Conservation (phyloP, 192 early-diverging fungal genomes). For the Mortierella hygrophila region DNA sequence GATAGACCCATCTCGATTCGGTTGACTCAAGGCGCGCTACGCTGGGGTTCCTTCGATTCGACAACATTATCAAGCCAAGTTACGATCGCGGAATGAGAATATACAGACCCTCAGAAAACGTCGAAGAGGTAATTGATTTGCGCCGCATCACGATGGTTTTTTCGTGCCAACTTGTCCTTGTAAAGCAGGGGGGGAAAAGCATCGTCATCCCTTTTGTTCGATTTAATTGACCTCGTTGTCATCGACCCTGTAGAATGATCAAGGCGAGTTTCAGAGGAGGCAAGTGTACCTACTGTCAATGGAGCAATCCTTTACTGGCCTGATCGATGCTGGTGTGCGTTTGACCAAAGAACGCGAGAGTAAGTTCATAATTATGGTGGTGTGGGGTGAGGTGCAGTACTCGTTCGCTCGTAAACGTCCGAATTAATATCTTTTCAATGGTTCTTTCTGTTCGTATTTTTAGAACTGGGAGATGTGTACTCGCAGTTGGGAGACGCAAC, state of each 20-base stretch:
- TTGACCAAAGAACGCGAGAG: conserved; percentile 52
- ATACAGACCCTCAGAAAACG: conserved; percentile 60
- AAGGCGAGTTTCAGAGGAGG: conserved; percentile 54
- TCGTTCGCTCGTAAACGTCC: not conserved
- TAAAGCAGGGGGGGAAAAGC: not conserved
- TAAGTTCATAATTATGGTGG: conserved; percentile 16
- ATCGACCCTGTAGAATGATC: conserved; percentile 45
- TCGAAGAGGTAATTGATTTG: conserved; percentile 58
- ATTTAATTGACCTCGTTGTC: conserved; percentile 31
- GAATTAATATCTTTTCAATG: not conserved
- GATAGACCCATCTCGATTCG: conserved; percentile 61
- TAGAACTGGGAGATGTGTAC: conserved; percentile 55
- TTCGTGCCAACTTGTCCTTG: not conserved
- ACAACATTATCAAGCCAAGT: conserved; percentile 59
- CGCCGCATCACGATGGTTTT: not conserved
- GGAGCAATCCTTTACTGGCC: conserved; percentile 47
- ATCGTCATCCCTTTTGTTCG: conserved; percentile 43
- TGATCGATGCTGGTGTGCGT: conserved; percentile 41
- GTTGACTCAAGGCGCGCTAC: conserved; percentile 55
- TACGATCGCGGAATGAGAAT: conserved; percentile 59
- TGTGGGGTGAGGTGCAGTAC: not conserved
- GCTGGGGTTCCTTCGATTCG: conserved; percentile 61
- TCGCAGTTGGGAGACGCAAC: conserved; percentile 63
- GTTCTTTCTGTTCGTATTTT: not conserved
- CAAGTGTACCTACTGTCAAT: conserved; percentile 47